Base-by-base conservation (phyloP, 768 basidiomycete genomes). In the Mycena capillaripes region DNA sequence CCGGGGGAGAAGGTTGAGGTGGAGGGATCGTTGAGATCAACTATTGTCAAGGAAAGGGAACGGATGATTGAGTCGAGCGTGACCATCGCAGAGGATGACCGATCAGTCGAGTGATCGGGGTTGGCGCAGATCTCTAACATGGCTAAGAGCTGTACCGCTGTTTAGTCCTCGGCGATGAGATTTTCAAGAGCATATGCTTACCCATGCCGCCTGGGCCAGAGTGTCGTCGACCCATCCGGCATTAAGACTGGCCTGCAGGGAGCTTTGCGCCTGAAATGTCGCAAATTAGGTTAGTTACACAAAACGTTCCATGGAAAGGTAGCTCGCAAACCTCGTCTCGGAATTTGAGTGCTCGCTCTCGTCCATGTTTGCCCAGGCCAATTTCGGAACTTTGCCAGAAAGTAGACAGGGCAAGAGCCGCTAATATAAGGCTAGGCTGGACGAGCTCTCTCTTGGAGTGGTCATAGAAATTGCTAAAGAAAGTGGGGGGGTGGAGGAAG, bases 171-270 rank as follows among this genome's bases (percentile, higher is more conserved):
- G 52, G 65, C 14, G 25, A 27, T 27, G 71, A 59, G 10, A 65
- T 46, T 27, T 10, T 71, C 64, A 29, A 11, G 62, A 60, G 25
- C 44, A 40, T 29, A 61, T 48, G 32, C 88, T 75, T 79, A 93
- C 93, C 91, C 91, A 95, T 66, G 92, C 91, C 42, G 93, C 91
- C 80, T 95, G 91, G 16, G 90, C 92, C 9, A 94, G 86, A 36
- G 88, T 89, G 76, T 92, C 90, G 73, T 95, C 92, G 17, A 95
- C 86, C 90, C 91, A 92, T 21, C 89, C 88, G 52, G 91, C 88
- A 76, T 88, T 91, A 69, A 92, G 81, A 76, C 93, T 94, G 27
- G 91, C 90, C 71, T 95, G 92, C 73, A 95, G 81, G 14, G 91
- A 89, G 58, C 87, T 84, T 78, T 93, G 93, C 38, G 93, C 93